These are phyloP conservation scores for Calophaca sinica DNA, from an alignment of 306 rosid genomes.

Conservation along the genomic window DNA sequence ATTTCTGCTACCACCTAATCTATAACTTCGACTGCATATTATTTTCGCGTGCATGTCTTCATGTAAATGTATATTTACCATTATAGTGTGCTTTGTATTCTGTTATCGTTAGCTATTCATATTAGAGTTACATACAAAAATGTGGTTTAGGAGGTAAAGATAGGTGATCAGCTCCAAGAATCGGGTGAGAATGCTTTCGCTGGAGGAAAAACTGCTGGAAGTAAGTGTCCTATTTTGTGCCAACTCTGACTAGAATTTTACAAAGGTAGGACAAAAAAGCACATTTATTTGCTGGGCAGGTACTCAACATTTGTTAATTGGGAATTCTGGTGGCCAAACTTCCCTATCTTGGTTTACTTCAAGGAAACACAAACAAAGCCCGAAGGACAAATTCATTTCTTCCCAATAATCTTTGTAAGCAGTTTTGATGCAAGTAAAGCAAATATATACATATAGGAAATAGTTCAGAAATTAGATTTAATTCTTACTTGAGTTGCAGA, in stretches of 20 bases:
- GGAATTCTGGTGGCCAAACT: constrained; percentile 99
- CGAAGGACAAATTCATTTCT: constrained; percentile 94
- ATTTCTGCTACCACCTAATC: neutral
- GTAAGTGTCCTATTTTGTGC: constrained; percentile 55
- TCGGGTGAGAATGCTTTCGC: constrained; percentile 95
- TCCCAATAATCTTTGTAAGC: constrained; percentile 93
- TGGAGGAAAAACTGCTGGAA: constrained; percentile 98
- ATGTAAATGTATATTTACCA: neutral
- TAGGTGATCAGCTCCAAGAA: constrained; percentile 83
- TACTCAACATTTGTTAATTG: constrained; percentile 91
- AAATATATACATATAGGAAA: constrained; percentile 23
- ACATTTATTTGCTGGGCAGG: constrained; percentile 57
- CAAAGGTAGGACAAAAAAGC: constrained; percentile 30
- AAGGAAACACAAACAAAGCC: constrained; percentile 96
- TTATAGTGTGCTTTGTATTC: neutral
- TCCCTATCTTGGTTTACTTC: constrained; percentile 88
- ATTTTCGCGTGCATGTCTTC: constrained; percentile 14
- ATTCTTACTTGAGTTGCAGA: constrained; percentile 28
- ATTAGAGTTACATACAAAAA: neutral
- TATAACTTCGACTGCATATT: constrained; percentile 2
- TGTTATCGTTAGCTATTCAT: constrained; percentile 21
- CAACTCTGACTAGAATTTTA: constrained; percentile 22
- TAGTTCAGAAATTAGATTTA: constrained; percentile 15
- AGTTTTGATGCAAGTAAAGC: constrained; percentile 20
- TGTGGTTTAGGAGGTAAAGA: constrained; percentile 79